These are phyloP conservation scores for Hansenula lynferdii DNA, from an alignment of 1,139 yeast species.

Conservation along the genomic window DNA sequence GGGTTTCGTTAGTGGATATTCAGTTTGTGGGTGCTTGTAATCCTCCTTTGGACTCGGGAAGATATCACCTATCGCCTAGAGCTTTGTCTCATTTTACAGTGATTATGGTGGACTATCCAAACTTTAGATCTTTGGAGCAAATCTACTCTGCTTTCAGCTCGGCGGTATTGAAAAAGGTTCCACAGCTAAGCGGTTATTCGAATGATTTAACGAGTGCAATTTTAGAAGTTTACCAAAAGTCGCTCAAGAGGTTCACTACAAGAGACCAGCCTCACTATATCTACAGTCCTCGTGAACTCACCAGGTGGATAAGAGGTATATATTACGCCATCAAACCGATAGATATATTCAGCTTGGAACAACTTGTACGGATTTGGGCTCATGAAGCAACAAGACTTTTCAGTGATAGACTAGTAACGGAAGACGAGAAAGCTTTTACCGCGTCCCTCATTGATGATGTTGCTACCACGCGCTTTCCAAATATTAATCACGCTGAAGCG, in stretches of 20 bases:
- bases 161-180: slow-evolving; percentile 60
- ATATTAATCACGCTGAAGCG: slow-evolving; percentile 32
- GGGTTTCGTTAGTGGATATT: slow-evolving; percentile 64
- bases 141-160: slow-evolving; percentile 59
- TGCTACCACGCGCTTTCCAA: slow-evolving; percentile 42
- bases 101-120: slow-evolving; percentile 80
- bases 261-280: slow-evolving; percentile 51
- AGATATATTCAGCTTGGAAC: slow-evolving; percentile 33
- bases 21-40: slow-evolving; percentile 96
- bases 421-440: slow-evolving; percentile 50
- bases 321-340: slow-evolving; percentile 46
- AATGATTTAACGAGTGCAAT: slow-evolving; percentile 55
- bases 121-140: slow-evolving; percentile 52
- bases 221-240: slow-evolving; percentile 53
- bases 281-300: slow-evolving; percentile 87
- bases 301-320: slow-evolving; percentile 85
- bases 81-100: slow-evolving; percentile 67
- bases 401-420: slow-evolving; percentile 58
- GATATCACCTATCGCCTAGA: slow-evolving; percentile 54
- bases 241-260: slow-evolving; percentile 37
- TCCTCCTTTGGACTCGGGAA: slow-evolving; percentile 79
- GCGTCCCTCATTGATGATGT: slow-evolving; percentile 35
- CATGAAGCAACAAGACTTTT: slow-evolving; percentile 80
- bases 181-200: slow-evolving; percentile 54
- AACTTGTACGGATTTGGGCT: slow-evolving; percentile 65